These are phyloP conservation scores for Pelargonium nanum DNA, from an alignment of 345 rosid genomes.

Conservation along the genomic window DNA sequence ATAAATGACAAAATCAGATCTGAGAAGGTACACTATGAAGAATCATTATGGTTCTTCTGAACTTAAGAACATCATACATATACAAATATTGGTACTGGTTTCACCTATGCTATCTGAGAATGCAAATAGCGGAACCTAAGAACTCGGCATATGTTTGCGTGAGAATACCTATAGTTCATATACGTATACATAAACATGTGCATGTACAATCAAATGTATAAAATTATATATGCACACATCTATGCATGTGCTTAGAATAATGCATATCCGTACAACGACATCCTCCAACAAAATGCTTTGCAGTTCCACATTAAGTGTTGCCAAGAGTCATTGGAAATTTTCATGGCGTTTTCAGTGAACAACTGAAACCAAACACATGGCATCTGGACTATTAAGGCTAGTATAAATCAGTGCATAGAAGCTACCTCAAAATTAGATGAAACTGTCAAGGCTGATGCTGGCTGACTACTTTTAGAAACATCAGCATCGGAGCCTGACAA, in stretches of 20 bases:
- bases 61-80: background rate
- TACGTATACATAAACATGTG: too few species aligned
- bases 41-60: background rate
- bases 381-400: background rate
- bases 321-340: too few species aligned
- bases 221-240: too few species aligned
- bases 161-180: too few species aligned
- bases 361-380: background rate
- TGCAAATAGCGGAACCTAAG: too few species aligned
- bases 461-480: slow-evolving; percentile 35
- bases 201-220: too few species aligned
- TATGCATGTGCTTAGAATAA: too few species aligned
- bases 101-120: too few species aligned
- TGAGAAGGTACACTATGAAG: background rate
- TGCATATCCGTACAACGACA: too few species aligned
- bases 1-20: background rate
- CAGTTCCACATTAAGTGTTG: too few species aligned
- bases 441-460: slow-evolving; percentile 41
- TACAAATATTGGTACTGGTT: background rate
- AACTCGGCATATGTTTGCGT: too few species aligned
- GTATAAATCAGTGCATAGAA: slow-evolving; percentile 1
- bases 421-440: slow-evolving; percentile 78
- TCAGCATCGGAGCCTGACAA: slow-evolving; percentile 38
- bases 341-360: background rate
- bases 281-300: too few species aligned